Base-by-base conservation (phyloP, 352 stramenopile species). In the Phytophthora pseudosyringae region DNA sequence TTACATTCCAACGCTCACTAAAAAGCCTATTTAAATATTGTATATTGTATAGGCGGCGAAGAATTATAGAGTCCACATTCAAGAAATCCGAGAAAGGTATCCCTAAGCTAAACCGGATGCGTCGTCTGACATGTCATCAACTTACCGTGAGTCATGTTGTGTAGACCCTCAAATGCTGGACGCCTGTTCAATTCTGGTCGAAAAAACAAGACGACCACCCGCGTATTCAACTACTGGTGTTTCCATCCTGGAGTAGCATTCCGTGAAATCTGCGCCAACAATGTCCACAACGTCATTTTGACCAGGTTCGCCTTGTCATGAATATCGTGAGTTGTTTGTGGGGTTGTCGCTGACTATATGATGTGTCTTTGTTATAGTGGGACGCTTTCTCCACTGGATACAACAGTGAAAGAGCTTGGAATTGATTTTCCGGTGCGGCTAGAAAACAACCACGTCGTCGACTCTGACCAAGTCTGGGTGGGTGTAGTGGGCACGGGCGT, bases 171-270 rank as follows among this genome's bases (percentile, higher is more conserved):
- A 29, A 86, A 83, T 54, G 18, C 66, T 26, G 72, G 74, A 31
- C 76, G 79, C 5, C 48, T 78, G 2, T 90, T 91, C 44, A 87
- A 87, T 43, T 59, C 65, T 29, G 59, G 62, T 36, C 71, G 81
- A 35, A 86, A 78, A 47, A 82, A 76, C 51, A 86, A 89, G n/a
- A 58, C 59, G 3, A 87, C 71, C 21, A 89, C 80, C 7, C 75
- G 94, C 36, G 96, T 97, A 15, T 92, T 99, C 49, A 97, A 97
- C 65, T 99, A 99, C 75, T 99, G 98, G 97, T 99, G 98, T 66
- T 99, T 99, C 68, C 94, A 97, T 53, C 97, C 98, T 9, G 92
- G 94, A 8, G 83, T 99, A 1, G 96, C 97, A 0, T 98, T 99
- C 69, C 75, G 95, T 67, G 96, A 99, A 69, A 90, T 99, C 16